Percentiles rank a stretch among this genome's conserved stretches.
These are phyloP conservation scores for Talaromyces piceae DNA, from an alignment of 2,329 filamentous ascomycete genomes.

Conservation along the genomic window DNA sequence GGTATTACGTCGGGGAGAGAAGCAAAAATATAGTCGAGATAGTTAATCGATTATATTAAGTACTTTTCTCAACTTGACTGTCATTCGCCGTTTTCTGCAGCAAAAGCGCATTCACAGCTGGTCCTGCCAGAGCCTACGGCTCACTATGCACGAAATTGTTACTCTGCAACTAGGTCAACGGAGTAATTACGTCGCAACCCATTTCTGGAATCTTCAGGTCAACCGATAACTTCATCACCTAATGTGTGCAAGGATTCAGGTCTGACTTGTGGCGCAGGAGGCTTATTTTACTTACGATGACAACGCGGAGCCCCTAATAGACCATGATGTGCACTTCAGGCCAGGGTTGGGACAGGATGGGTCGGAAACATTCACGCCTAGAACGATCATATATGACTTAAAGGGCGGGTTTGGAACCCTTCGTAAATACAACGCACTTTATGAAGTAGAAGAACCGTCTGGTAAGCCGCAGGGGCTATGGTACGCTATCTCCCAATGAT, in stretches of 20 bases:
- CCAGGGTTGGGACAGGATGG: slow-evolving; percentile 75
- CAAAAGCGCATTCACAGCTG: not conserved
- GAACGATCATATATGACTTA: slow-evolving; percentile 88
- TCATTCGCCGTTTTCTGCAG: too few species aligned
- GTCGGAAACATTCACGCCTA: slow-evolving; percentile 82
- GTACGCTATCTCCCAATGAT: slow-evolving; percentile 22
- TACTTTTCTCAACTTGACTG: too few species aligned
- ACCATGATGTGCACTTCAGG: slow-evolving; percentile 85
- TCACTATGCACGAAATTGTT: slow-evolving; percentile 81
- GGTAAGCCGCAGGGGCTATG: slow-evolving; percentile 36
- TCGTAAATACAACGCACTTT: slow-evolving; percentile 79
- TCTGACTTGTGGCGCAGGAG: slow-evolving; percentile 51
- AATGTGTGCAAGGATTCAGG: slow-evolving; percentile 4
- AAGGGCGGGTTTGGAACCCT: slow-evolving; percentile 90
- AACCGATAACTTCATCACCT: slow-evolving; percentile 2
- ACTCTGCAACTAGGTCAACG: slow-evolving; percentile 89
- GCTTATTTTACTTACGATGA: slow-evolving; percentile 89
- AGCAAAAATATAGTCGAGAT: too few species aligned
- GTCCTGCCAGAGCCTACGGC: not conserved
- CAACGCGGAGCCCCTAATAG: slow-evolving; percentile 58
- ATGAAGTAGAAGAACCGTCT: slow-evolving; percentile 50
- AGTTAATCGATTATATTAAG: too few species aligned
- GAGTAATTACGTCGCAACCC: slow-evolving; percentile 87
- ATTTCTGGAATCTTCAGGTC: slow-evolving; percentile 96
- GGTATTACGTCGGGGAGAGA: not conserved